Percentiles rank a stretch among this genome's conserved stretches.
These are phyloP conservation scores for Fusarium keratoplasticum DNA, from an alignment of 2,329 filamentous ascomycete genomes.

Conservation along the genomic window DNA sequence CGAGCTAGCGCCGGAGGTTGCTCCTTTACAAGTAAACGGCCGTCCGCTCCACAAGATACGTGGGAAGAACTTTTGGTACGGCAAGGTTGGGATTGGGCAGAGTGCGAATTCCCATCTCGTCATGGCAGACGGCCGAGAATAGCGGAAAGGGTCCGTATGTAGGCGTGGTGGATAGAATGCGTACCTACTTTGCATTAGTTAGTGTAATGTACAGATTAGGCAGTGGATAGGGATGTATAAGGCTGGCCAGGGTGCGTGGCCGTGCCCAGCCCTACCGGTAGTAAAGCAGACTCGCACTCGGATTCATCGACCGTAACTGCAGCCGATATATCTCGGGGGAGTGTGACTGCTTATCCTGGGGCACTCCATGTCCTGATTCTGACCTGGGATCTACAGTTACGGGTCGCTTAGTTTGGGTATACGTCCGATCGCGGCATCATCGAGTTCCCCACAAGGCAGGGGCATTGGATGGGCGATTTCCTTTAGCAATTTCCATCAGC, in stretches of 20 bases:
- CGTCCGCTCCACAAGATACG: neutral
- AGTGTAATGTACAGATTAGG: neutral
- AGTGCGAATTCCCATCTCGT: neutral
- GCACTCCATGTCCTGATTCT: neutral
- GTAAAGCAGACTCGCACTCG: neutral
- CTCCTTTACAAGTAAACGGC: neutral
- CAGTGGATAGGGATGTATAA: neutral
- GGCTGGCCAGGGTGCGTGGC: neutral
- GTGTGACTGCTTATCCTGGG: neutral
- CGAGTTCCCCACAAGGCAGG: neutral
- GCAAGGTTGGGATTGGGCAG: neutral
- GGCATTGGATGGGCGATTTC: neutral
- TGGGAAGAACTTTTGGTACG: neutral
- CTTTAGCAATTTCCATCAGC: neutral
- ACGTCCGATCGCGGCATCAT: neutral
- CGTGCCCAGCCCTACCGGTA: neutral
- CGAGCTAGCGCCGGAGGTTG: neutral
- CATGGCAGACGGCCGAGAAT: neutral
- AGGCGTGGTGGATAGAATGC: neutral
- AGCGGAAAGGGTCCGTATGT: neutral
- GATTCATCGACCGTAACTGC: neutral
- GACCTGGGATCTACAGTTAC: neutral
- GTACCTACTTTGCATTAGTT: neutral
- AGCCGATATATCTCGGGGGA: neutral
- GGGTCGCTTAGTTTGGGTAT: neutral